A percentile compares a stretch with the other conserved stretches of the same genome.
Evolutionary conservation across 1,284 basidiomycete species (phyloP).

Genomic region (Boletus semigastroideus): DNA sequence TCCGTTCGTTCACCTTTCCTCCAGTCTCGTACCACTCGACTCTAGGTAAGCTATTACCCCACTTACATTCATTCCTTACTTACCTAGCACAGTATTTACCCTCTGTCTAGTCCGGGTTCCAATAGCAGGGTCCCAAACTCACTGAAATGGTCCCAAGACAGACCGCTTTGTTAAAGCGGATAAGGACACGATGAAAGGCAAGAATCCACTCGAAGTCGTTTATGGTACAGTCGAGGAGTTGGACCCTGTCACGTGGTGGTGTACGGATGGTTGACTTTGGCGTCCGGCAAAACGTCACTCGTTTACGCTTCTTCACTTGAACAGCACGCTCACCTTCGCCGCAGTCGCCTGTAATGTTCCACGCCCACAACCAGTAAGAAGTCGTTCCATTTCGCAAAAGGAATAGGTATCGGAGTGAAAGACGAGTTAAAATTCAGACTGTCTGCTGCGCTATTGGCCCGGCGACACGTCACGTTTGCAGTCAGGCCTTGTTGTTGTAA

Average conservation of each 20-base stretch:
- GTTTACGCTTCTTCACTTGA: accelerated
- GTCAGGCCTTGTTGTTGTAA: constrained; percentile 18
- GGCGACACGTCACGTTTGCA: constrained; percentile 10
- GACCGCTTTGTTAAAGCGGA: constrained; percentile 2
- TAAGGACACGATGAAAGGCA: constrained; percentile 12
- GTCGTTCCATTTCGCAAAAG: constrained; percentile 3
- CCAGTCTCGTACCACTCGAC: no score
- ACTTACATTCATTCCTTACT: no score
- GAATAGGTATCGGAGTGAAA: constrained; percentile 5
- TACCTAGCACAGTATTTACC: no score
- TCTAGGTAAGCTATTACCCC: no score
- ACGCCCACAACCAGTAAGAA: constrained; percentile 10
- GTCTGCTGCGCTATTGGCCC: not conserved
- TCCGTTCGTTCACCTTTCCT: no score
- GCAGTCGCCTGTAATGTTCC: constrained; percentile 9
- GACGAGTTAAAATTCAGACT: not conserved
- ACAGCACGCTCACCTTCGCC: not conserved
- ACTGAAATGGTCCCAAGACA: constrained; percentile 8
- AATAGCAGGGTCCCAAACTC: not conserved
- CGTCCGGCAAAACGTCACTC: not conserved
- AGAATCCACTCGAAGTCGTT: constrained; percentile 10
- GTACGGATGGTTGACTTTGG: constrained; percentile 9
- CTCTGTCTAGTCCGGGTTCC: no score
- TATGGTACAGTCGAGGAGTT: constrained; percentile 4
- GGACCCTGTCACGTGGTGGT: constrained; percentile 17